Evolutionary conservation across 2,329 filamentous ascomycete genomes (phyloP).

Genomic region (Cytospora chrysosperma): DNA sequence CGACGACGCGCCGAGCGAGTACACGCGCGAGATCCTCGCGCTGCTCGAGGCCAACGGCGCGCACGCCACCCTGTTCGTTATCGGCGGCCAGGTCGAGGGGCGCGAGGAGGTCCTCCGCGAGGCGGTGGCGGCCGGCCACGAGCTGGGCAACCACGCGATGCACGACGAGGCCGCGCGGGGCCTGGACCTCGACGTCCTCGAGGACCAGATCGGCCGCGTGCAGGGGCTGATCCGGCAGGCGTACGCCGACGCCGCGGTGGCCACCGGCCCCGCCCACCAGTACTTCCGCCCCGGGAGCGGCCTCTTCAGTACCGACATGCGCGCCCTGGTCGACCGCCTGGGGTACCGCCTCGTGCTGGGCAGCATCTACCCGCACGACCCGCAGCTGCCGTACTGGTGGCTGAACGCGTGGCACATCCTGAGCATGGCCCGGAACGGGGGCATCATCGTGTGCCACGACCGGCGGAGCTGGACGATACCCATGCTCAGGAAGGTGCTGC

Average conservation of each 20-base stretch:
- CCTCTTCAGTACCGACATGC: conserved; percentile 74
- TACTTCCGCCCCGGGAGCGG: conserved; percentile 85
- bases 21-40: conserved; percentile 69
- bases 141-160: conserved; percentile 88
- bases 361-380: conserved; percentile 85
- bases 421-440: conserved; percentile 74
- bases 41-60: conserved; percentile 66
- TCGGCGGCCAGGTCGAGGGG: conserved; percentile 68
- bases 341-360: conserved; percentile 77
- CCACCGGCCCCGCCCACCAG: too few species aligned
- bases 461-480: conserved; percentile 77
- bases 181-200: conserved; percentile 59
- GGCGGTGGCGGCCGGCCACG: conserved; percentile 62
- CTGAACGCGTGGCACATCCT: conserved; percentile 78
- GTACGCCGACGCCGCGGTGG: conserved; percentile 55
- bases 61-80: conserved; percentile 84
- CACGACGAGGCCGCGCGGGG: conserved; percentile 72
- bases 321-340: conserved; percentile 55
- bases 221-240: conserved; percentile 58
- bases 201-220: conserved; percentile 63
- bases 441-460: conserved; percentile 85
- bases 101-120: conserved; percentile 54
- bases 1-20: conserved; percentile 77
- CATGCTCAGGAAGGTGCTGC: conserved; percentile 72
- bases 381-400: conserved; percentile 70